These are phyloP conservation scores for Sclerotiophoma versabilis DNA, from an alignment of 2,329 filamentous ascomycete genomes.

Conservation along the genomic window DNA sequence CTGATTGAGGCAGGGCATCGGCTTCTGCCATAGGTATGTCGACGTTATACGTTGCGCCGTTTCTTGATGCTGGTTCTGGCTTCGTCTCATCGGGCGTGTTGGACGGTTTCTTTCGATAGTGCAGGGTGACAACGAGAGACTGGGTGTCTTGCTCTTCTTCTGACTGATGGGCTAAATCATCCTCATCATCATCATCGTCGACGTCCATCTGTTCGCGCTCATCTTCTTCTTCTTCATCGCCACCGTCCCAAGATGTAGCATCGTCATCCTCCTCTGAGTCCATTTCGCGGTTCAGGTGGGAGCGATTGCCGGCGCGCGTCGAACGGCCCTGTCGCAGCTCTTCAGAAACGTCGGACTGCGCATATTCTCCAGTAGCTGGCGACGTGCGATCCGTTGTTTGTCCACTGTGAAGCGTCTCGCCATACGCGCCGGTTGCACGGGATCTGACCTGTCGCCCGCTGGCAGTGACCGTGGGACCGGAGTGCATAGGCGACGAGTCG, in stretches of 20 bases:
- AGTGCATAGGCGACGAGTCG: constrained; percentile 73
- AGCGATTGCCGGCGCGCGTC: constrained; percentile 44
- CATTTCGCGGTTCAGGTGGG: constrained; percentile 46
- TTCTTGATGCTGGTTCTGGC: neutral
- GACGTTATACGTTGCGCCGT: neutral
- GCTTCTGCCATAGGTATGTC: neutral
- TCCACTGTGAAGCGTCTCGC: constrained; percentile 65
- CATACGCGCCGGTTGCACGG: constrained; percentile 67
- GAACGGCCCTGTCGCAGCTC: constrained; percentile 57
- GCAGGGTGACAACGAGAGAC: constrained; percentile 78
- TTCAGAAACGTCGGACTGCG: constrained; percentile 54
- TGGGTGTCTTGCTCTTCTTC: constrained; percentile 42
- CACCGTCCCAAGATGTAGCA: constrained; percentile 70
- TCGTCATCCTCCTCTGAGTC: constrained; percentile 73
- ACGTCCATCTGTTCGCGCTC: constrained; percentile 68
- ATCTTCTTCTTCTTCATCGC: constrained; percentile 62
- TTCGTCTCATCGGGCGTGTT: neutral
- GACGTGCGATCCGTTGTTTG: constrained; percentile 54
- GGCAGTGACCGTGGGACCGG: constrained; percentile 73
- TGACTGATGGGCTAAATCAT: constrained; percentile 45
- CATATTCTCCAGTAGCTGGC: constrained; percentile 53
- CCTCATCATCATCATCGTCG: constrained; percentile 68
- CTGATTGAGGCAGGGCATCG: neutral
- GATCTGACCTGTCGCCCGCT: constrained; percentile 86
- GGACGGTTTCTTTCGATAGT: constrained; percentile 32